phyloP scores from a whole-genome alignment of 192 early-diverging fungal genomes.

The Backusella morwellensis region DNA sequence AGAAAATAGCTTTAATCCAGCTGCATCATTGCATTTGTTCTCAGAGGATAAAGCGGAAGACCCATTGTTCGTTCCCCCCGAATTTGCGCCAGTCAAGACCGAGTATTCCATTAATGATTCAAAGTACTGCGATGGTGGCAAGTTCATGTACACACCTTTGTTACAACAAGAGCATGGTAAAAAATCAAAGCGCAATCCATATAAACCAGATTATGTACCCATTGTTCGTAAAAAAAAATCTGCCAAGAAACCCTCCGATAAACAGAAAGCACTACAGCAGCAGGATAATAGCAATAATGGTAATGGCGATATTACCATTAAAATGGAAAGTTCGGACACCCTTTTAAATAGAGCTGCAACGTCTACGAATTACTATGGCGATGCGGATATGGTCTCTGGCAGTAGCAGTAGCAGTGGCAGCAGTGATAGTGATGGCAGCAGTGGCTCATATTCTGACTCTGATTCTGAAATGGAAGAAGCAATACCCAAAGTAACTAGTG shows the following conservation, averaged over 20 bases:
- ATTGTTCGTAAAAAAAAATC: slow-evolving; percentile 19
- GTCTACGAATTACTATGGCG: neutral
- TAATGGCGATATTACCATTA: neutral
- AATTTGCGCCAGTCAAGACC: slow-evolving; percentile 30
- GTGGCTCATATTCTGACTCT: neutral
- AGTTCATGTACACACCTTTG: slow-evolving; percentile 29
- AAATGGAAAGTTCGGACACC: neutral
- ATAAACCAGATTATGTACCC: slow-evolving; percentile 38
- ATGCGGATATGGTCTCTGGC: neutral
- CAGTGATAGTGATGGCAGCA: neutral
- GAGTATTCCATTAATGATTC: slow-evolving; percentile 28
- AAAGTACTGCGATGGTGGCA: slow-evolving; percentile 39
- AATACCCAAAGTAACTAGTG: neutral
- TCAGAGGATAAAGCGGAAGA: neutral
- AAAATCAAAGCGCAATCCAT: slow-evolving; percentile 15
- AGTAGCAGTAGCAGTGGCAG: slow-evolving; percentile 11
- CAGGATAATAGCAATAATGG: neutral
- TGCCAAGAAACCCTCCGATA: neutral
- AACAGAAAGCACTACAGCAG: neutral
- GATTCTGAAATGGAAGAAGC: neutral
- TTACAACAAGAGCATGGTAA: neutral
- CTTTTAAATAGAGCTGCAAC: neutral
- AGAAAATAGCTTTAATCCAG: neutral
- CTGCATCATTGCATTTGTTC: neutral
- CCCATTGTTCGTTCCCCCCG: slow-evolving; percentile 23